Evolutionary conservation across 768 basidiomycete genomes (phyloP).

Genomic region (Naganishia vishniacii): DNA sequence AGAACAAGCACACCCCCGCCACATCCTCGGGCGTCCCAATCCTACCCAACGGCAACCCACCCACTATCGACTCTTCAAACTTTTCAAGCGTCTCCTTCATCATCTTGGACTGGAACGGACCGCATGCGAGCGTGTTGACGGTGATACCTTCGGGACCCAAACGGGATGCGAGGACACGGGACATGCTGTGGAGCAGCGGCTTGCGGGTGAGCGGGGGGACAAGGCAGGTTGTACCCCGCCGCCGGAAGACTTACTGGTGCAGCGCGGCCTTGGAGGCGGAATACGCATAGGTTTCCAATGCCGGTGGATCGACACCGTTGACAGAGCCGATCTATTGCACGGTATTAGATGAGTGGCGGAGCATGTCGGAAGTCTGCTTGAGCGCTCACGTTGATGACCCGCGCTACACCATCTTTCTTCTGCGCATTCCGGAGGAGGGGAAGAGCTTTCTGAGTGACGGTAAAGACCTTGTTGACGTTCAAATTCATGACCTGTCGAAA

Average conservation of each 20-base stretch:
- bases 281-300: slow-evolving; percentile 63
- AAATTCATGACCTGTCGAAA: slow-evolving; percentile 53
- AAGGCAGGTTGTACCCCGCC: no score
- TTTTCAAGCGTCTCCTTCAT: slow-evolving; percentile 56
- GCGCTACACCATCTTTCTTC: slow-evolving; percentile 43
- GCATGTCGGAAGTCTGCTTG: not conserved
- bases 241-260: slow-evolving; percentile 37
- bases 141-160: slow-evolving; percentile 59
- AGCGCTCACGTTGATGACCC: slow-evolving; percentile 58
- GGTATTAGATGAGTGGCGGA: not conserved
- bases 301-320: slow-evolving; percentile 57
- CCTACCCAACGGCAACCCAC: slow-evolving; percentile 54
- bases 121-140: slow-evolving; percentile 63
- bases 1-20: slow-evolving; percentile 60
- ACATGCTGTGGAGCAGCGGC: slow-evolving; percentile 58
- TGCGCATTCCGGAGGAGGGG: slow-evolving; percentile 57
- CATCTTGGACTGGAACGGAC: slow-evolving; percentile 54
- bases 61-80: slow-evolving; percentile 52
- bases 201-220: not conserved
- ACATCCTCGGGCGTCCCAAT: slow-evolving; percentile 65
- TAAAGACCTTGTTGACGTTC: slow-evolving; percentile 63
- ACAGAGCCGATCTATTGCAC: slow-evolving; percentile 58
- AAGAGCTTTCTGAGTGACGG: slow-evolving; percentile 59
- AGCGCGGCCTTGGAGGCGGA: slow-evolving; percentile 57
- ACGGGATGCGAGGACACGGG: slow-evolving; percentile 57